Base-by-base conservation (phyloP, 768 basidiomycete species). In the Filobasidium wieringae region DNA sequence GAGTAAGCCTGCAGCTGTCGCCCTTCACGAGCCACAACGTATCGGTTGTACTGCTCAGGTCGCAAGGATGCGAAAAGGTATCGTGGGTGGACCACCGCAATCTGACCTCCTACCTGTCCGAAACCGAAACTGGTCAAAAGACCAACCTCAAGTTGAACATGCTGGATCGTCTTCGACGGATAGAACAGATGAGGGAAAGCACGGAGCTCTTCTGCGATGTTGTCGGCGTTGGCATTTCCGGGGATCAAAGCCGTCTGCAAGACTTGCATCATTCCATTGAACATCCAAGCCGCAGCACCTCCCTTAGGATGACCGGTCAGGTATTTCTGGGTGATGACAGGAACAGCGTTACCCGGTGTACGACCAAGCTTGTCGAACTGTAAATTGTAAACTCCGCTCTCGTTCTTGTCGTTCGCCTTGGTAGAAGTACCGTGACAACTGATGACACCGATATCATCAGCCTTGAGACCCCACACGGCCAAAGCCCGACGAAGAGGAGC, bases 231-330 rank as follows among this genome's bases (percentile, higher is more conserved):
- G 74, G 88, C 88, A 73, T 97, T 97, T 39, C 91, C 92, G 7
- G 95, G 92, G 63, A 99, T 79, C 62, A 93, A 80, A 53, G 92
- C 95, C 43, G 83, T 82, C 62, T 78, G 79, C 61, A 99, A 80
- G 11, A 84, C 83, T 73, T 99, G 91, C 55, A 90, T 75, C 55
- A 97, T 79, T 64, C 95, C 95, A 66, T 84, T 85, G 80, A 95
- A 82, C 76, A 91, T 88, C 93, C 91, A 96, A 1, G 91, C 87
- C 55, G 93, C 93, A n/a, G 95, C 88, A 60, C 93, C 95, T 74
- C 95, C 95, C 79, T 99, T 99, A 11, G 93, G 85, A 72, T 99
- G 93, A 60, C 95, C 95, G 30, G 93, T 85, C 51, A 99, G 79
- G 73, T 86, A 89, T 81, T 99, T 99, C 75, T 97, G 95, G 2